Evolutionary conservation across 1,284 basidiomycete genomes (phyloP), one percentile per base, ranked within the genome.

Genomic region (Acaromyces ingoldii): DNA sequence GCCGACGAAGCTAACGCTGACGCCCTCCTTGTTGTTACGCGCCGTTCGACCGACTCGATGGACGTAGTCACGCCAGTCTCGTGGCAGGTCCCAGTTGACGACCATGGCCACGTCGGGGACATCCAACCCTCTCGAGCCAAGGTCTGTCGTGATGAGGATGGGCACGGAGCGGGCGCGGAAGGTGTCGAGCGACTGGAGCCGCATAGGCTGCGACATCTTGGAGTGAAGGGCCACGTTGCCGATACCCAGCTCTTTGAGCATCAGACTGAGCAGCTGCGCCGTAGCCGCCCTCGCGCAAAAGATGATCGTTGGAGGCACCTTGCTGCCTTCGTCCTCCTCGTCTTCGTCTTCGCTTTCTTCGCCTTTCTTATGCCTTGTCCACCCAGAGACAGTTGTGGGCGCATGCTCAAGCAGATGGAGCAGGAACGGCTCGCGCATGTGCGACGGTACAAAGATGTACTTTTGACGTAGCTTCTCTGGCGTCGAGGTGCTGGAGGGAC

Each of bases 21-120:
- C 81, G 72, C 95, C 95, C 3, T 84, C 85, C 67, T 84, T 82
- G 4, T 92, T 92, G n/a, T 87, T 89, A 70, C 95, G 85, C 28
- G 93, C 95, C 11, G 95, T 99, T 67, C 95, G 80, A 49, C 82
- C 82, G 4, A 84, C 82, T 6, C 82, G 75, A 69, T 84, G 82
- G 9, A 83, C 77, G 60, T 83, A 83, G 64, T 83, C 82, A 58
- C 82, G 80, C 24, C 78, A 76, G 0, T 78, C 77, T 81, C 67
- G 21, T 46, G 95, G 87, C 64, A 98, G 76, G 76, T 99, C 95
- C 91, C 91, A 99, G 67, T 99, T 98, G 46, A 99, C 82, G 26
- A 99, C 81, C 39, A 98, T 86, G 2, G 91, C 91, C 30, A 97
- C 86, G 49, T 92, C 84, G 10, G 74, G 74, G 13, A 76, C 64